Conservation (phyloP, 2,329 filamentous ascomycete species). For the Trichocomaceae sp. region DNA sequence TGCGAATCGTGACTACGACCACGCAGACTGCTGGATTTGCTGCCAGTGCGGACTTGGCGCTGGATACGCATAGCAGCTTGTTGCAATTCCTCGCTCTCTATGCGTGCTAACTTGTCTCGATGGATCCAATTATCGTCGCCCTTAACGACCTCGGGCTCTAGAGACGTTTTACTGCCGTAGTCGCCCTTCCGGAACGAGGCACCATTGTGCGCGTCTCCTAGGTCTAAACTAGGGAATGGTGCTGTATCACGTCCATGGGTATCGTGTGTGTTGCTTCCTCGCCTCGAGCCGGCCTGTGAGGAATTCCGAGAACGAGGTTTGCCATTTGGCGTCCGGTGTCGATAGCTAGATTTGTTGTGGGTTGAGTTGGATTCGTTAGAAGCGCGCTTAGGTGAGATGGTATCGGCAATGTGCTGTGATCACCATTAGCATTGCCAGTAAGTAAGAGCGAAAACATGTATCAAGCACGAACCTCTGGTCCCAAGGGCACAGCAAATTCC, state of each 20-base stretch:
- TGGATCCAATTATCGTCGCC: conserved; percentile 44
- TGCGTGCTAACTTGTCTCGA: conserved; percentile 45
- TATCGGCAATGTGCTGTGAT: conserved; percentile 5
- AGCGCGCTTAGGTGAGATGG: conserved; percentile 18
- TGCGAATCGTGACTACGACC: conserved; percentile 34
- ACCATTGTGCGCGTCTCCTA: conserved; percentile 18
- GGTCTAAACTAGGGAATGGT: conserved; percentile 23
- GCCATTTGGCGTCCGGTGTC: conserved; percentile 29
- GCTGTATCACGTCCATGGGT: conserved; percentile 19
- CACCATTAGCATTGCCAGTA: neutral
- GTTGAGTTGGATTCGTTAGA: conserved; percentile 33
- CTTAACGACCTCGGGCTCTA: conserved; percentile 20
- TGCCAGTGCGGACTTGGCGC: conserved; percentile 31
- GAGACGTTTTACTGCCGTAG: conserved; percentile 17
- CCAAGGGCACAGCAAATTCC: conserved; percentile 34
- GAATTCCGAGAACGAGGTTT: conserved; percentile 30
- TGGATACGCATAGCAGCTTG: conserved; percentile 41
- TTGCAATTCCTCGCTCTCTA: conserved; percentile 46
- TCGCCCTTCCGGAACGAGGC: conserved; percentile 14
- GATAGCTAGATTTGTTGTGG: conserved; percentile 21
- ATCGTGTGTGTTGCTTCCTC: conserved; percentile 22
- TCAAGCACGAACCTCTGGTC: conserved; percentile 34
- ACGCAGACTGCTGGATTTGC: conserved; percentile 29
- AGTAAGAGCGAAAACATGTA: too few species aligned
- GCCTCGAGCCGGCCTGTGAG: conserved; percentile 15